These are phyloP conservation scores for Hamamelis virginiana DNA, from an alignment of 164 flowering plant species.

Conservation along the genomic window DNA sequence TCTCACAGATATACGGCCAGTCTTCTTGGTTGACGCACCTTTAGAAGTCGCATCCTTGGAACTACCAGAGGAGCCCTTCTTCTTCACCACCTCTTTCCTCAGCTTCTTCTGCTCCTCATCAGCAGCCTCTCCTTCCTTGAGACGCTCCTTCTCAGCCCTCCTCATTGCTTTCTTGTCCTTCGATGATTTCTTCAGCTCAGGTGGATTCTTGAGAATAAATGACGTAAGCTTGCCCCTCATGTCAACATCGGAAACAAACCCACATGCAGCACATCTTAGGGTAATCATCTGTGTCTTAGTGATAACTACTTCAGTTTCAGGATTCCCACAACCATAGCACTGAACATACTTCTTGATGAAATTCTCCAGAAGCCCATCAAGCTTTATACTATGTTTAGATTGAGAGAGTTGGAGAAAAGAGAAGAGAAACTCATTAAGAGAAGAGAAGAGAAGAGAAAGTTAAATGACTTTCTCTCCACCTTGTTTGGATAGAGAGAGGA, in stretches of 20 bases:
- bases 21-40: constrained; percentile 44
- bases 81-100: constrained; percentile 64
- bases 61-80: constrained; percentile 37
- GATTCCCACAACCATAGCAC: constrained; percentile 94
- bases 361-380: constrained; percentile 83
- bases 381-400: too few relatives aligned
- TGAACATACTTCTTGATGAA: constrained; percentile 93
- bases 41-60: constrained; percentile 39
- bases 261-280: constrained; percentile 93
- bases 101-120: constrained; percentile 79
- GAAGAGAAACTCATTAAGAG: too few relatives aligned
- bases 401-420: too few relatives aligned
- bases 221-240: constrained; percentile 93
- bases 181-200: constrained; percentile 73
- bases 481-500: too few relatives aligned
- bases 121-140: constrained; percentile 90
- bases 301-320: constrained; percentile 79
- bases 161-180: constrained; percentile 93
- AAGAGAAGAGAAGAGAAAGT: too few relatives aligned
- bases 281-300: constrained; percentile 81
- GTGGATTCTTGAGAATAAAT: constrained; percentile 88
- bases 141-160: constrained; percentile 89
- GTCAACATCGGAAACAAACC: constrained; percentile 85
- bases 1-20: too few relatives aligned
- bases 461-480: too few relatives aligned